Evolutionary conservation across 2,329 filamentous ascomycete species (phyloP).

Genomic region (Pseudogymnoascus sp.): DNA sequence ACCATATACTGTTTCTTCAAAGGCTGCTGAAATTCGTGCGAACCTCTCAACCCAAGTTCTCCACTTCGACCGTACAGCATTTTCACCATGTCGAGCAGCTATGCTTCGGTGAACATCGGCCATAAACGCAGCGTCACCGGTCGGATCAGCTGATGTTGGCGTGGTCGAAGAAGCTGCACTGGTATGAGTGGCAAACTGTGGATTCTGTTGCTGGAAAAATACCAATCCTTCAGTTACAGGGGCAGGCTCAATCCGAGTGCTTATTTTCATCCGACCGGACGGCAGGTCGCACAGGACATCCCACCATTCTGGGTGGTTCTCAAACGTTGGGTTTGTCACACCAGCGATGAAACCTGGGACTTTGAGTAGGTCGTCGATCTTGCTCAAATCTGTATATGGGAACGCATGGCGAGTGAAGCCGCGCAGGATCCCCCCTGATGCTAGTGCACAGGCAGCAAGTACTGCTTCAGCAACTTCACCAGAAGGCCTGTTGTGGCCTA

Average conservation of each 20-base stretch:
- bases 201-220: conserved; percentile 79
- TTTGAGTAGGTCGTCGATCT: conserved; percentile 91
- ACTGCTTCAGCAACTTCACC: conserved; percentile 97
- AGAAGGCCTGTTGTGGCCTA: conserved; percentile 90
- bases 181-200: conserved; percentile 44
- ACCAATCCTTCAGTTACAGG: conserved; percentile 74
- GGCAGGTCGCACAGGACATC: conserved; percentile 90
- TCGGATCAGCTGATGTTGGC: conserved; percentile 51
- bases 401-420: conserved; percentile 96
- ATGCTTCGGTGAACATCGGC: conserved; percentile 76
- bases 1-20: conserved; percentile 93
- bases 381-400: conserved; percentile 94
- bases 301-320: conserved; percentile 96
- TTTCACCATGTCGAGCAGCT: conserved; percentile 76
- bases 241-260: conserved; percentile 73
- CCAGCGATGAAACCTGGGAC: conserved; percentile 97
- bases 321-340: conserved; percentile 94
- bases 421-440: conserved; percentile 81
- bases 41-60: conserved; percentile 92
- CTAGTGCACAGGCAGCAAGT: conserved; percentile 87
- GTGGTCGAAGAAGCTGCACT: conserved; percentile 29
- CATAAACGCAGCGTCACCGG: conserved; percentile 86
- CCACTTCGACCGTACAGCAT: conserved; percentile 86
- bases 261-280: conserved; percentile 90
- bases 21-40: conserved; percentile 82